These are phyloP conservation scores for Aethionema arabicum DNA, from an alignment of 345 rosid genomes.

Conservation along the genomic window DNA sequence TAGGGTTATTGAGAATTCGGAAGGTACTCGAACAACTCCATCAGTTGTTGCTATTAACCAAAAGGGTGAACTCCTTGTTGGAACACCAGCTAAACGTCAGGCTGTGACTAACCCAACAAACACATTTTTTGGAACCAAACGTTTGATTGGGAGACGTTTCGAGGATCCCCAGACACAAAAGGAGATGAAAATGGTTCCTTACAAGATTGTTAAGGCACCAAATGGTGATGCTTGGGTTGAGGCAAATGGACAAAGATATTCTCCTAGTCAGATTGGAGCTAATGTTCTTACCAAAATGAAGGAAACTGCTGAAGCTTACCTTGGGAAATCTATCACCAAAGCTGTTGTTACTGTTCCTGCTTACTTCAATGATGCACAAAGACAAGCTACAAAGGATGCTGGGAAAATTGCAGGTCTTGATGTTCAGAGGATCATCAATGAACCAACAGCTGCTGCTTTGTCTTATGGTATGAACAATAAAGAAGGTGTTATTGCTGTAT, in stretches of 20 bases:
- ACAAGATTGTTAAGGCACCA: constrained; percentile 46
- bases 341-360: constrained; percentile 53
- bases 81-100: constrained; percentile 52
- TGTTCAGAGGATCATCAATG: constrained; percentile 52
- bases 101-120: constrained; percentile 47
- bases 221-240: constrained; percentile 58
- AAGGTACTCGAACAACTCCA: constrained; percentile 52
- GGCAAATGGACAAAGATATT: constrained; percentile 43
- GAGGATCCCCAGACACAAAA: constrained; percentile 46
- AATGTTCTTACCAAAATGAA: constrained; percentile 47
- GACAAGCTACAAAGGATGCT: constrained; percentile 59
- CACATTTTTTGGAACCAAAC: constrained; percentile 41
- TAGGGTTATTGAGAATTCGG: constrained; percentile 49
- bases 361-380: constrained; percentile 52
- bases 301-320: constrained; percentile 52
- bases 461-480: constrained; percentile 50
- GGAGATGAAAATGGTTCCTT: constrained; percentile 51
- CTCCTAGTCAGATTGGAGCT: constrained; percentile 52
- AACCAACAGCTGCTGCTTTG: constrained; percentile 54
- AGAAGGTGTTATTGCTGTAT: constrained; percentile 51
- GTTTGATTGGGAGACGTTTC: constrained; percentile 43
- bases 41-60: constrained; percentile 49
- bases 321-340: constrained; percentile 44
- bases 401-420: constrained; percentile 54
- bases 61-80: constrained; percentile 46